Percentiles rank a stretch among this genome's conserved stretches.
phyloP scores from a whole-genome alignment of 129 eudicot species.

The Tagetes erecta region DNA sequence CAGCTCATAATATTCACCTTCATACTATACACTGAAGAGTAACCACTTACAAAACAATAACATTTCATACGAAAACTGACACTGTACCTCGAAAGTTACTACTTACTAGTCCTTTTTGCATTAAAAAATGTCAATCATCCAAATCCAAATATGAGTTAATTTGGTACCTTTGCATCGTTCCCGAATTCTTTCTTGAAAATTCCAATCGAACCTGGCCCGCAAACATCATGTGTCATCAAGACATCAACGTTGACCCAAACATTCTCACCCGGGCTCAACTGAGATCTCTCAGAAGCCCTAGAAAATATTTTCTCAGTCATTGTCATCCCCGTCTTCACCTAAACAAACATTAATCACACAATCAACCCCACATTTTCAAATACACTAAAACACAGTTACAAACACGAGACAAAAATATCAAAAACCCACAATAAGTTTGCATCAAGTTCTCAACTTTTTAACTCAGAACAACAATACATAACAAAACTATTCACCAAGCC shows the following conservation, averaged over 20 bases:
- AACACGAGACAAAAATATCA: neutral
- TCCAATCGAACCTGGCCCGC: constrained; percentile 75
- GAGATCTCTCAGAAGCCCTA: constrained; percentile 68
- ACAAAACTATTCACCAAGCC: constrained; percentile 1
- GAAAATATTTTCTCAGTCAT: constrained; percentile 88
- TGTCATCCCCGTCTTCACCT: constrained; percentile 91
- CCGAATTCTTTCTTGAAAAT: constrained; percentile 83
- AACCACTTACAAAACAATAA: constrained; percentile 8
- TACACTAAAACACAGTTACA: neutral
- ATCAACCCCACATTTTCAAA: constrained; percentile 2
- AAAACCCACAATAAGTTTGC: constrained; percentile 3
- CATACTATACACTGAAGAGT: neutral
- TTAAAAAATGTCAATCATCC: neutral
- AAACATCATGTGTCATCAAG: constrained; percentile 95
- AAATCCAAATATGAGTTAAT: neutral
- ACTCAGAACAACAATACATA: neutral
- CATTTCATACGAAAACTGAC: neutral
- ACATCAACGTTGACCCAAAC: constrained; percentile 82
- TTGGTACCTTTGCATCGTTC: constrained; percentile 66
- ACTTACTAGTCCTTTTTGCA: neutral
- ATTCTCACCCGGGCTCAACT: constrained; percentile 75
- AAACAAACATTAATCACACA: constrained; percentile 12
- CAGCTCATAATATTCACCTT: neutral
- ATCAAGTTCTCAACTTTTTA: constrained; percentile 12
- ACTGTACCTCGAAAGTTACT: neutral